Evolutionary conservation across 371 early-diverging fungal genomes (phyloP).

Genomic region (Zopfochytrium polystomum): DNA sequence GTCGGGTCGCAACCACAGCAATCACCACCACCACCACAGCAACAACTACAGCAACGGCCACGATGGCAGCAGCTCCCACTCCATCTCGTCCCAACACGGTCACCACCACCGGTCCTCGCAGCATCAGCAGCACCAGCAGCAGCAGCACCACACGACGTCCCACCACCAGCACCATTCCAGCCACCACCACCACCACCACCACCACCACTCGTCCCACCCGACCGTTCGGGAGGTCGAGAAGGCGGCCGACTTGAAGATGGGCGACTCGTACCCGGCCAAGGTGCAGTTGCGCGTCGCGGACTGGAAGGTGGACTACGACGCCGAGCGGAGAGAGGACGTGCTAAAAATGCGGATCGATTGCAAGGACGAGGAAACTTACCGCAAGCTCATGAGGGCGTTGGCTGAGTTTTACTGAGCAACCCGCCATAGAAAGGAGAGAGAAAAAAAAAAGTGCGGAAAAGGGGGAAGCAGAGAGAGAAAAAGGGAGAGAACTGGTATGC

Average conservation of each 20-base stretch:
- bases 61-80: background rate
- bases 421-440: no score
- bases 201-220: no score
- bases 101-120: background rate
- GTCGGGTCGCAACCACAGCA: background rate
- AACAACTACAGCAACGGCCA: background rate
- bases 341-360: constrained; percentile 7
- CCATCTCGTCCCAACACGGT: background rate
- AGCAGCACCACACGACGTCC: background rate
- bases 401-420: constrained; percentile 16
- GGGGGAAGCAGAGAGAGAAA: no score
- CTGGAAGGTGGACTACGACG: constrained; percentile 18
- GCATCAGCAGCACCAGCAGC: no score
- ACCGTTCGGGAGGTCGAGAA: constrained; percentile 4
- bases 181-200: no score
- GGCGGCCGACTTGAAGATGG: background rate
- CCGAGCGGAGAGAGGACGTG: constrained; percentile 16
- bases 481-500: no score
- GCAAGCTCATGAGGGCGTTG: constrained; percentile 13
- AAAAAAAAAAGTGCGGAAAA: no score
- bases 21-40: no score
- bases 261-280: background rate
- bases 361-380: constrained; percentile 18
- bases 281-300: constrained; percentile 14
- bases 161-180: background rate